Conservation (phyloP, 2,329 filamentous ascomycete species). For the Fusarium setosum region DNA sequence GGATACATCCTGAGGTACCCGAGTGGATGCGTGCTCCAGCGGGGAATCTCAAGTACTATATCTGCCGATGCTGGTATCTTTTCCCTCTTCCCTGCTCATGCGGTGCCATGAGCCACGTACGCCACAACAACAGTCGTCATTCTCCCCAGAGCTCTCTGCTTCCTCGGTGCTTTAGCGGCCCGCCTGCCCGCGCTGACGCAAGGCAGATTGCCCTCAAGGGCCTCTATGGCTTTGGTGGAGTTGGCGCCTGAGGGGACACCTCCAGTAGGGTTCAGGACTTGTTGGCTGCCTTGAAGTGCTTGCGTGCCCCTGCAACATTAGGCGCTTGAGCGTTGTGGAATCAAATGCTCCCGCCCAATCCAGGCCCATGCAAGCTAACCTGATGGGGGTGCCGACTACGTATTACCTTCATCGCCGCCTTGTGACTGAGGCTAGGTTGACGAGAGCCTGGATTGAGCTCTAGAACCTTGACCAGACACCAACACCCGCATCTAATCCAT, state of each 20-base stretch:
- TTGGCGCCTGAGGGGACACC: too few species aligned
- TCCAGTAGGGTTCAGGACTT: neutral
- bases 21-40: conserved; percentile 9
- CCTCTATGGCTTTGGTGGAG: neutral
- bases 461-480: conserved; percentile 36
- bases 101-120: conserved; percentile 39
- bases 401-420: conserved; percentile 33
- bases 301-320: conserved; percentile 4
- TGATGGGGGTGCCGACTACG: conserved; percentile 32
- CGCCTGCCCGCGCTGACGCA: conserved; percentile 31
- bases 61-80: conserved; percentile 13
- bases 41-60: conserved; percentile 9
- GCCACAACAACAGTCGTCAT: conserved; percentile 42
- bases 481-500: conserved; percentile 23
- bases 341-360: conserved; percentile 29
- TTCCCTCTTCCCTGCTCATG: conserved; percentile 11
- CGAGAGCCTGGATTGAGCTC: conserved; percentile 34
- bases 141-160: conserved; percentile 18
- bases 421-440: conserved; percentile 39
- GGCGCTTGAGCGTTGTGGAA: conserved; percentile 30
- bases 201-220: conserved; percentile 2
- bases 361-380: conserved; percentile 31
- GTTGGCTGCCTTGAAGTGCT: conserved; percentile 7
- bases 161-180: conserved; percentile 10
- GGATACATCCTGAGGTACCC: conserved; percentile 9